These are phyloP conservation scores for Eutrema heterophyllum DNA, from an alignment of 345 rosid species.

Conservation along the genomic window DNA sequence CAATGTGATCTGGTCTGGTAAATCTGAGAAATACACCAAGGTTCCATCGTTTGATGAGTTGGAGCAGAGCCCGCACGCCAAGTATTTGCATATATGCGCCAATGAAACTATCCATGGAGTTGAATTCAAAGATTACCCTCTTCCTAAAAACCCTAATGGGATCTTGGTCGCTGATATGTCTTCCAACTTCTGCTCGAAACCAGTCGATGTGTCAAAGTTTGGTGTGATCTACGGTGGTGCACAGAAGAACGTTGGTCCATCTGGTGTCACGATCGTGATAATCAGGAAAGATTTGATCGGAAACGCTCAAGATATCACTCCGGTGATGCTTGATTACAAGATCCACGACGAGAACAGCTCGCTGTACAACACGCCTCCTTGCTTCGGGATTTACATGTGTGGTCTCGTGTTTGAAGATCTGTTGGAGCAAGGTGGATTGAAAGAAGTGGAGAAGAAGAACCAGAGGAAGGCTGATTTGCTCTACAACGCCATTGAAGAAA, in stretches of 20 bases:
- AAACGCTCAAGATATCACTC: constrained; percentile 57
- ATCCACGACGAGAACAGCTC: constrained; percentile 75
- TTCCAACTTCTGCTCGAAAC: constrained; percentile 92
- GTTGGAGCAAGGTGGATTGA: constrained; percentile 78
- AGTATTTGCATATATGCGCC: constrained; percentile 83
- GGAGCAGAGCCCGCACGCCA: constrained; percentile 60
- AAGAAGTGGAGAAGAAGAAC: constrained; percentile 88
- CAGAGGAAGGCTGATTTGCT: constrained; percentile 66
- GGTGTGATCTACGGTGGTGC: constrained; percentile 99
- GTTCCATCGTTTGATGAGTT: constrained; percentile 55
- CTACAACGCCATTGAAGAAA: constrained; percentile 71
- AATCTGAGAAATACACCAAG: constrained; percentile 73
- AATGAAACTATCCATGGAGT: constrained; percentile 97
- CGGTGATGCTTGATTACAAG: constrained; percentile 92
- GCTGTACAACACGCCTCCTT: constrained; percentile 88
- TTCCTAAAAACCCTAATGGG: constrained; percentile 46
- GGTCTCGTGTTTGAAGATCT: constrained; percentile 92
- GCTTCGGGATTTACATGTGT: constrained; percentile 89
- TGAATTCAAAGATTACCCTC: constrained; percentile 84
- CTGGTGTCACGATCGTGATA: constrained; percentile 91
- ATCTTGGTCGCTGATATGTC: constrained; percentile 91
- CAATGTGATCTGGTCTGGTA: constrained; percentile 83
- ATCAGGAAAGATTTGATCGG: constrained; percentile 79
- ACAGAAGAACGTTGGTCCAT: constrained; percentile 94
- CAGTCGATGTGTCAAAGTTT: constrained; percentile 78